Conservation (phyloP, 2,329 filamentous ascomycete species). For the Penicillium verrucosum region DNA sequence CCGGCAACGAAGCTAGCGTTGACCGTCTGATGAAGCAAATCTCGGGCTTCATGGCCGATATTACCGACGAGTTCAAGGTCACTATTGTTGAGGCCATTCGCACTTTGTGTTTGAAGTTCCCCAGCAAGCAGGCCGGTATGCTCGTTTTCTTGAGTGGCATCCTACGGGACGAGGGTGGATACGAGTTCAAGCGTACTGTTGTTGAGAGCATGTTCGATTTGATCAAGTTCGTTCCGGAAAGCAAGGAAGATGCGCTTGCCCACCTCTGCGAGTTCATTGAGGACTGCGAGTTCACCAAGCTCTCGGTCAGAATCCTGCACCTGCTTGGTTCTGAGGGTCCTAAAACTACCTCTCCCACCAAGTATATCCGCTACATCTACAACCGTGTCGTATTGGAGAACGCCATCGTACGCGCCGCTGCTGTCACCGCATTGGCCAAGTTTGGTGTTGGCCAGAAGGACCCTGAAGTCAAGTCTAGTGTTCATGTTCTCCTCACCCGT, state of each 20-base stretch:
- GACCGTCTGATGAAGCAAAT: constrained; percentile 99
- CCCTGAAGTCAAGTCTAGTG: constrained; percentile 92
- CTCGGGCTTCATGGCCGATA: constrained; percentile 96
- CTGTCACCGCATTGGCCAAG: constrained; percentile 92
- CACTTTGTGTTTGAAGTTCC: constrained; percentile 95
- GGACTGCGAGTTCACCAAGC: constrained; percentile 98
- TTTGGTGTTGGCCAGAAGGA: constrained; percentile 97
- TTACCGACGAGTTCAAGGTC: constrained; percentile 99
- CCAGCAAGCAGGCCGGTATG: constrained; percentile 97
- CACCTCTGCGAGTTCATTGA: constrained; percentile 99
- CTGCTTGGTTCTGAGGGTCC: constrained; percentile 91
- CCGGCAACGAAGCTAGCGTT: constrained; percentile 94
- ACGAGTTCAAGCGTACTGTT: constrained; percentile 95
- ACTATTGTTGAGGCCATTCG: constrained; percentile 99
- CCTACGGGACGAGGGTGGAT: constrained; percentile 91
- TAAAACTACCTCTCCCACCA: constrained; percentile 91
- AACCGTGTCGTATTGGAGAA: constrained; percentile 97
- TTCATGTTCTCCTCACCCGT: constrained; percentile 84
- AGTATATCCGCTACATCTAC: constrained; percentile 99
- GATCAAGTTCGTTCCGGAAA: constrained; percentile 96
- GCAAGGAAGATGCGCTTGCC: constrained; percentile 72
- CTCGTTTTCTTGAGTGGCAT: constrained; percentile 96
- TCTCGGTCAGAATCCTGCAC: constrained; percentile 92
- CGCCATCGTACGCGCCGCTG: constrained; percentile 88
- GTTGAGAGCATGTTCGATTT: constrained; percentile 99